Conservation (phyloP, 257 asterid species). For the Przewalskia tangutica region DNA sequence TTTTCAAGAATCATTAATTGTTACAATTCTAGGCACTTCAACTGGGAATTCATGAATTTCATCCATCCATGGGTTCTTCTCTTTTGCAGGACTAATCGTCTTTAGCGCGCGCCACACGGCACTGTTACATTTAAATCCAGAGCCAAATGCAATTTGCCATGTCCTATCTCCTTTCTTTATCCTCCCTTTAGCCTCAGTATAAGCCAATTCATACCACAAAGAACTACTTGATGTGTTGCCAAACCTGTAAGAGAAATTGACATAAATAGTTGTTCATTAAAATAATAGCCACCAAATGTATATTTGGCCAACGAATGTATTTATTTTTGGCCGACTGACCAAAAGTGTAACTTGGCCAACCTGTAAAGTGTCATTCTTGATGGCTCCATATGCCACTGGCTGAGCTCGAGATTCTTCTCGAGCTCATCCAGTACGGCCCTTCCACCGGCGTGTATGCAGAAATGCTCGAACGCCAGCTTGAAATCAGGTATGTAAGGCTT, state of each 20-base stretch:
- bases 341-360: no score
- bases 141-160: constrained; percentile 43
- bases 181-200: constrained; percentile 40
- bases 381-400: constrained; percentile 35
- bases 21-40: constrained; percentile 7
- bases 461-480: constrained; percentile 37
- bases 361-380: constrained; percentile 46
- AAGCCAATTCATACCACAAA: constrained; percentile 36
- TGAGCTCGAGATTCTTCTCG: constrained; percentile 31
- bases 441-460: constrained; percentile 39
- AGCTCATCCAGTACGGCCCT: constrained; percentile 35
- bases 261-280: no score
- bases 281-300: no score
- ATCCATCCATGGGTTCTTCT: constrained; percentile 32
- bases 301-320: no score
- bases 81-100: constrained; percentile 23
- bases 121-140: constrained; percentile 43
- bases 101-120: constrained; percentile 31
- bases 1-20: constrained; percentile 5
- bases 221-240: constrained; percentile 56
- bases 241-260: constrained; percentile 14
- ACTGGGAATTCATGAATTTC: constrained; percentile 34
- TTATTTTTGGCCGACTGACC: no score
- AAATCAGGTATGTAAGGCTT: constrained; percentile 39
- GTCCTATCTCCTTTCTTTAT: constrained; percentile 30